A percentile compares a stretch with the other conserved stretches of the same genome.
phyloP scores from a whole-genome alignment of 164 flowering plant species.

The grape (Vitis vinifera) region DNA sequence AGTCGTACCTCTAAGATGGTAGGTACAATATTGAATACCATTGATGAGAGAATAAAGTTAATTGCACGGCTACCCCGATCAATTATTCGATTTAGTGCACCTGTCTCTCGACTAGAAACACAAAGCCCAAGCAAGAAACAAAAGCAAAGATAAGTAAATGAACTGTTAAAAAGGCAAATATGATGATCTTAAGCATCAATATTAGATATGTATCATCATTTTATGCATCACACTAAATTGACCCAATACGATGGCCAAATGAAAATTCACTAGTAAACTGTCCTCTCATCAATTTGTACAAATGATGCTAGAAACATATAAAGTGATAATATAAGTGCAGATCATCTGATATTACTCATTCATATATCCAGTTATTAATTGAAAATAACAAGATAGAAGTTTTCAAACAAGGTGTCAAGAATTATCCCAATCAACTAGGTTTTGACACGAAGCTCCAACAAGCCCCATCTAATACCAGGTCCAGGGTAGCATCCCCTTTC shows the following conservation, averaged over 20 bases:
- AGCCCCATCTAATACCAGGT: no score
- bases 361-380: no score
- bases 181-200: neutral
- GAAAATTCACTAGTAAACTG: no score
- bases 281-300: no score
- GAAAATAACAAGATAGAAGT: no score
- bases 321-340: no score
- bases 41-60: slow-evolving; percentile 85
- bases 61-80: slow-evolving; percentile 99
- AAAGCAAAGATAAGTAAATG: slow-evolving; percentile 3
- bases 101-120: slow-evolving; percentile 89
- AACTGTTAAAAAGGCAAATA: neutral
- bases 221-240: neutral
- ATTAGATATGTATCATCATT: neutral
- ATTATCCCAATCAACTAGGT: no score
- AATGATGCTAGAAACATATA: no score
- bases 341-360: no score
- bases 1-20: slow-evolving; percentile 88
- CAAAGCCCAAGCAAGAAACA: slow-evolving; percentile 17
- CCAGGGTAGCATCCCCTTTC: no score
- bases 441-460: no score
- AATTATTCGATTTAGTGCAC: slow-evolving; percentile 84
- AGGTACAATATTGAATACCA: slow-evolving; percentile 96
- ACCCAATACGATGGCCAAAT: neutral
- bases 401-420: no score